Evolutionary conservation across 176 grass and related monocot species (phyloP), one percentile per base, ranked within the genome.

Genomic region (Carex myosuroides): DNA sequence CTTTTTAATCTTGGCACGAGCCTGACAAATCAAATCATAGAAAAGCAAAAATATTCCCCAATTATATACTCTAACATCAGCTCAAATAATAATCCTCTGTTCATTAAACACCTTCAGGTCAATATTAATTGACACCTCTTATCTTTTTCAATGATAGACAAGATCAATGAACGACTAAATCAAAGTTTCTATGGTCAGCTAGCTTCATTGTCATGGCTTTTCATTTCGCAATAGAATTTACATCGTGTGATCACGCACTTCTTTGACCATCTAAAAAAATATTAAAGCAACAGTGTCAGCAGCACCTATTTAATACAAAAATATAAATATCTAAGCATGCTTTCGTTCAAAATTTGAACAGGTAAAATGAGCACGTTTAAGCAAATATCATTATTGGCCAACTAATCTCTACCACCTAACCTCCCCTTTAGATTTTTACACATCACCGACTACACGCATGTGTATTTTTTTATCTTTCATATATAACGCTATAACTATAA

Each of bases 221-320:
- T 77, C 52, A 57, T 57, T 57, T 78, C 13, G 73, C 29, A 56
- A 32, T 32, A 29, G 37, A 78, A 57, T 35, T 78, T 13, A 56
- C 26, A 56, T 78, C 73, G 73, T 78, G 73, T 57, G 73, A 32
- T 78, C 73, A 78, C 26, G 73, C 70, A 53, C 52, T 78, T 78
- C 13, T 32, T 78, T 78, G 73, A 57, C 73, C 50, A 18, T 55
- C 24, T 52, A 14, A 26, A 24, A 50, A 0, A 24, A 2, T 13
- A 73, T 13, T 2, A 13, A 73, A 50, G 42, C 41, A 50, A 18
- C n/a, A 50, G n/a, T 50, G n/a, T 50, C 70, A 73, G 42, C 70
- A 48, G 13, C 41, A 52, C n/a, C 14, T 53, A 29, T 12, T 53
- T 14, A 70, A 70, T 10, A 44, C 12, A 70, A 3, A 70, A 20